phyloP scores from a whole-genome alignment of 192 early-diverging fungal genomes.

The Fimicolochytrium jonesii region DNA sequence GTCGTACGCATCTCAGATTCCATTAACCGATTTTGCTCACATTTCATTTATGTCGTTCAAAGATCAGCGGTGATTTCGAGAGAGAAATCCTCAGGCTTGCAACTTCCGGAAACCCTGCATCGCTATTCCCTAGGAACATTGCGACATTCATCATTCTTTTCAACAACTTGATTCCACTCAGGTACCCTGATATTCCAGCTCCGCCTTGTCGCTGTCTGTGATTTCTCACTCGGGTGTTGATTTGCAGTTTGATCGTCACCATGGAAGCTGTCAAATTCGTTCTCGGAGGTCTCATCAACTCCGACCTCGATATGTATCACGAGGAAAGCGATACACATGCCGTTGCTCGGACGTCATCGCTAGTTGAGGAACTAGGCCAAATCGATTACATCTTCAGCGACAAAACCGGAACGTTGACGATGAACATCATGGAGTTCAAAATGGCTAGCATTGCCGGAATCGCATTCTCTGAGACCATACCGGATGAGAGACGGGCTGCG shows the following conservation, averaged over 20 bases:
- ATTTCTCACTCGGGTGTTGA: background rate
- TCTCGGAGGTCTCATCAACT: constrained; percentile 86
- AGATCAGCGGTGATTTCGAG: constrained; percentile 26
- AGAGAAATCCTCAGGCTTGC: constrained; percentile 19
- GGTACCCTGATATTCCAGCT: constrained; percentile 33
- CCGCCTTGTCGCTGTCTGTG: background rate
- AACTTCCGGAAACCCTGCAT: background rate
- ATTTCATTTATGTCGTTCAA: constrained; percentile 6
- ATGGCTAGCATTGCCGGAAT: constrained; percentile 85
- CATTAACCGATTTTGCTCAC: background rate
- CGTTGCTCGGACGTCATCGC: constrained; percentile 82
- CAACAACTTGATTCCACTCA: constrained; percentile 99
- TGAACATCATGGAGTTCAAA: constrained; percentile 58
- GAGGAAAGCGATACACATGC: constrained; percentile 91
- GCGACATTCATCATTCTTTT: constrained; percentile 97
- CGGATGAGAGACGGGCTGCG: constrained; percentile 79
- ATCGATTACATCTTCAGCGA: constrained; percentile 97
- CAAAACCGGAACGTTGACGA: constrained; percentile 69
- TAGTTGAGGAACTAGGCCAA: constrained; percentile 97
- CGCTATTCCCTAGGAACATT: constrained; percentile 53
- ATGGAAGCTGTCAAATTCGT: constrained; percentile 98
- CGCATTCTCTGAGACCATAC: constrained; percentile 82
- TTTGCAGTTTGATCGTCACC: constrained; percentile 87
- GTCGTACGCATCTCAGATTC: background rate
- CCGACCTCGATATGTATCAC: constrained; percentile 96